Evolutionary conservation across 2,329 filamentous ascomycete species (phyloP), one percentile per base, ranked within the genome.

Genomic region (Magnaporthiopsis incrustans): DNA sequence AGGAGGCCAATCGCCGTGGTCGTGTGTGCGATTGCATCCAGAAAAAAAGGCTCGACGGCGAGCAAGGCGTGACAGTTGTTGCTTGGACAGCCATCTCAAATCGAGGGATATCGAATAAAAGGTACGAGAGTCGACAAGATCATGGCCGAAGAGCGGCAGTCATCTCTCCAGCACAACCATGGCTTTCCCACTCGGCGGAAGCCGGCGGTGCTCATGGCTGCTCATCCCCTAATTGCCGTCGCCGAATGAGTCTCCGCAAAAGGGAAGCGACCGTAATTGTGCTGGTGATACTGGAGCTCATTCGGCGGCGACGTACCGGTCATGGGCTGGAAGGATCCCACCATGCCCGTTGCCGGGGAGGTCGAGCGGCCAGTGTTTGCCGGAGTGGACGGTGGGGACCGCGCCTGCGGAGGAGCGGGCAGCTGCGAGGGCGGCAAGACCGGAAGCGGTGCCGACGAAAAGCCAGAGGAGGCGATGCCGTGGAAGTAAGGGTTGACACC

Each of bases 161-260:
- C 18, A 53, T 22, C 7, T 25, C 22, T 53, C 22, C 44, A 25
- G 44, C 44, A 50, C 15, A 25, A 10, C n/a, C n/a, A 10, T 25
- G 14, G n/a, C 18, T 2, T 53, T 53, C 22, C n/a, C 6, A 25
- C 7, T 22, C 44, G 2, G 22, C 44, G 22, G 44, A n/a, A 10
- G n/a, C 8, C 44, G 11, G 22, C 8, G 14, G n/a, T 11, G 50
- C 44, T 62, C 50, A 30, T 15, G 32, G 22, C 30, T 27, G 38
- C 63, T 74, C 67, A 77, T 65, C 76, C 73, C 69, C 75, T 73
- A 68, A 78, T 85, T 59, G 81, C 81, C 72, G 81, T 79, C 63
- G 79, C 74, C 65, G 78, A 70, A 73, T 83, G 78, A 73, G 79
- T 70, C 64, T 84, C 81, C 65, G 78, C 78, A 61, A 78, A 79